Base-by-base conservation (phyloP, 495 filamentous ascomycete species). In the Lepidopterella palustris region DNA sequence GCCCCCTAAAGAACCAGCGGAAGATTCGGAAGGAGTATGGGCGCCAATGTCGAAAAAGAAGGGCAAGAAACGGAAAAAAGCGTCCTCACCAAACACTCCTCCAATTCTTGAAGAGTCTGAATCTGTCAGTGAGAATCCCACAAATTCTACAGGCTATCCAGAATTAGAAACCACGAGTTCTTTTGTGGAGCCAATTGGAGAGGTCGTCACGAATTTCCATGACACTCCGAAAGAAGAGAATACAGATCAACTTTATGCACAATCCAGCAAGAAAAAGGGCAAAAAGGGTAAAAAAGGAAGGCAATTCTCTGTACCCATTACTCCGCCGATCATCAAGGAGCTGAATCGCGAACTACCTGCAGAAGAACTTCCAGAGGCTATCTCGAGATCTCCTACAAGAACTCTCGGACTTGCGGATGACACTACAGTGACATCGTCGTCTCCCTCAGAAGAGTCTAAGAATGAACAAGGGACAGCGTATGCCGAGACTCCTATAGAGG, bases 41-140 rank as follows among this genome's bases (percentile, higher is more conserved):
- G 39, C 39, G 13, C 2, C 39, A 20, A 42, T 20, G 20, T 15
- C 13, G 13, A 42, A 6, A 25, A 68, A 68, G 55, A 68, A 68
- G 55, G 45, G 45, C 29, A 68, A 64, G 51, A 68, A 68, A 54
- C 60, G 55, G 26, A 67, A 67, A 57, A 28, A 45, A 42, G n/a
- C 23, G 32, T 61, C 64, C 20, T 42, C 35, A 0, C 20, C 40
- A 0, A 31, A 32, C 32, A 45, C 54, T 15, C 54, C 54, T n/a
- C 32, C 52, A 15, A 1, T 31, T 10, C 6, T 27, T 2, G 18
- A 21, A 50, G 11, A 32, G 24, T n/a, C 26, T 5, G 54, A 57
- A 25, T 2, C 26, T n/a, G 54, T 15, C 13, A 42, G 35, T 15
- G 35, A 42, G 18, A 35, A 35, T 15, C 35, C 9, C 35, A 18